Conservation (phyloP, 2,329 filamentous ascomycete species). For the Penicillium sp. region DNA sequence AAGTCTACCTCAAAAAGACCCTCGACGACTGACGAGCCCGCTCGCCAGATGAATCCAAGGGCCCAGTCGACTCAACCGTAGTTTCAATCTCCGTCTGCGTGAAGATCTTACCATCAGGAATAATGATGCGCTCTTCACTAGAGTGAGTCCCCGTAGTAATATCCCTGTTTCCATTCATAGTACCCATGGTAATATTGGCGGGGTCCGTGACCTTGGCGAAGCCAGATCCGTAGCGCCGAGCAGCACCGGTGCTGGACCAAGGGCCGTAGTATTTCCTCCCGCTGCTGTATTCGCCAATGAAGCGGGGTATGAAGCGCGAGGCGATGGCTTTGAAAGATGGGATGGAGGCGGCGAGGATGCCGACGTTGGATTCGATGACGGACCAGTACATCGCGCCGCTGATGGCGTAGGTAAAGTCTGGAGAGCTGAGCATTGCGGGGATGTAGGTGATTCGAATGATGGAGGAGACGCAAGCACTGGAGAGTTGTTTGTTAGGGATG, state of each 20-base stretch:
- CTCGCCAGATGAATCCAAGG: constrained; percentile 9
- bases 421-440: constrained; percentile 41
- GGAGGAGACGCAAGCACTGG: constrained; percentile 47
- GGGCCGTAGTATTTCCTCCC: constrained; percentile 21
- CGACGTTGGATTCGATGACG: constrained; percentile 44
- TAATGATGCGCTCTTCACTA: constrained; percentile 32
- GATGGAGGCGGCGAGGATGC: constrained; percentile 44
- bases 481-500: not conserved
- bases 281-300: constrained; percentile 36
- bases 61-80: constrained; percentile 25
- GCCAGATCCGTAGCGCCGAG: constrained; percentile 23
- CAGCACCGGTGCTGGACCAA: constrained; percentile 21
- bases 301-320: constrained; percentile 43
- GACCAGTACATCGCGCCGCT: constrained; percentile 48
- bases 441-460: constrained; percentile 50
- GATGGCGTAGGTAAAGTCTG: constrained; percentile 38
- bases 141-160: constrained; percentile 22
- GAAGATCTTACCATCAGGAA: constrained; percentile 32
- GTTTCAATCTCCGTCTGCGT: constrained; percentile 34
- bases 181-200: constrained; percentile 18
- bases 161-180: constrained; percentile 18
- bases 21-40: constrained; percentile 10
- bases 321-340: constrained; percentile 43
- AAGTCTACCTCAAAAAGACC: not conserved
- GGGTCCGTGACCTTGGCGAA: constrained; percentile 29